Base-by-base conservation (phyloP, 208 protist species). In the Trypanosoma avium region DNA sequence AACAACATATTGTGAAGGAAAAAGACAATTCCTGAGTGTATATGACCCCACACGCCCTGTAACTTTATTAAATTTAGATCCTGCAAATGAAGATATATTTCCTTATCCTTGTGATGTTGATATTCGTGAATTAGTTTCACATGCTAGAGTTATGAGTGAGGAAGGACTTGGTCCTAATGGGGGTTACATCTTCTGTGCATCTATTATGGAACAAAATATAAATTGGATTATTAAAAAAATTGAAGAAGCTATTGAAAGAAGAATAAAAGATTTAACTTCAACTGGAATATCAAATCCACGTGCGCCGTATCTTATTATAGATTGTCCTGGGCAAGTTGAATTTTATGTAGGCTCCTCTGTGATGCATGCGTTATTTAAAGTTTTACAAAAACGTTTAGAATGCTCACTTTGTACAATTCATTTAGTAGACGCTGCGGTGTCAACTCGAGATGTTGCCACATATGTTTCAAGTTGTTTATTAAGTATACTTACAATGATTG, bases 321-420 rank as follows among this genome's bases (percentile, higher is more conserved):
- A 99, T 84, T 98, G 89, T 64, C 98, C 98, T 0, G 98, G 98
- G 7, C 98, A 99, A 80, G 97, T 99, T 13, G 98, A 99, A 82
- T 95, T 99, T 30, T 99, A 99, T 71, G 86, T 98, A 22, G 91
- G 99, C 73, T 84, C 98, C 59, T 72, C 82, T 15, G 59, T 86
- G 21, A 80, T 99, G 56, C 83, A 87, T 35, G 65, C 70, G 4
- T 86, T 99, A 58, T 77, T 97, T 29, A 55, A 66, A 24, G 76
- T 64, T 8, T 49, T 97, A 4, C 70, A 86, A 47, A 87, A 94
- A 64, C 67, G 50, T 3, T 62, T 89, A 40, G 65, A 75, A 47
- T 92, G 84, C 53, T 80, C 87, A 53, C 42, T 98, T 21, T 96
- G 82, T 61, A 89, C 87, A 0, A 88, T 99, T 10, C 90, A 99